Conservation (phyloP, 2,329 filamentous ascomycete genomes). For the Aspergillus neoniger region DNA sequence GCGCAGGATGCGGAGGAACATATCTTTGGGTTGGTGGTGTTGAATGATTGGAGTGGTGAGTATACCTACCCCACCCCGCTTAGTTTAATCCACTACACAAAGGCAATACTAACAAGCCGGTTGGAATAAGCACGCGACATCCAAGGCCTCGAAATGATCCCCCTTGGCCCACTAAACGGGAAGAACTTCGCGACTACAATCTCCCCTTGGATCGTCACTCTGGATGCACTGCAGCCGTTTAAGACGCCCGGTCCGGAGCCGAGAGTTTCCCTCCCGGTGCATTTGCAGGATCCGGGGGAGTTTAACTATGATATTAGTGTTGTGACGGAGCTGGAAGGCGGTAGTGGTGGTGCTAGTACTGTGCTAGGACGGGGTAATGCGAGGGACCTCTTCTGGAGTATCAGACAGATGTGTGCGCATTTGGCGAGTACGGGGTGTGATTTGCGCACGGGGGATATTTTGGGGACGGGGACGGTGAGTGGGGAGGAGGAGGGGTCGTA, state of each 20-base stretch:
- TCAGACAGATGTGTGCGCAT: conserved; percentile 34
- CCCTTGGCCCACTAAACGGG: conserved; percentile 62
- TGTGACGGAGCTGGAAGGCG: conserved; percentile 20
- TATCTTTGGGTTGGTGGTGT: conserved; percentile 63
- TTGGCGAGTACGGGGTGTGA: conserved; percentile 31
- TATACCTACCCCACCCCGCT: background rate
- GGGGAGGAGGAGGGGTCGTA: conserved; percentile 23
- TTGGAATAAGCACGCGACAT: conserved; percentile 49
- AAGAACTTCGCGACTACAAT: conserved; percentile 64
- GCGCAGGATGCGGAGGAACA: conserved; percentile 57
- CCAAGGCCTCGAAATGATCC: conserved; percentile 62
- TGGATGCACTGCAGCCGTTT: conserved; percentile 56
- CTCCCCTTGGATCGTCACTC: conserved; percentile 63
- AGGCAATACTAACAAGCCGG: background rate
- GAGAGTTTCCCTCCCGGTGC: conserved; percentile 15
- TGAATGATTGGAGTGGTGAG: conserved; percentile 60
- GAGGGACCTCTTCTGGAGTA: conserved; percentile 31
- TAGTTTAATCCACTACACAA: background rate
- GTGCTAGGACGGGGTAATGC: conserved; percentile 21
- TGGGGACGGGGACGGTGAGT: conserved; percentile 37
- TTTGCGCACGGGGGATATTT: conserved; percentile 33
- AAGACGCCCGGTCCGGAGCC: conserved; percentile 20
- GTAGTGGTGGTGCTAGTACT: background rate
- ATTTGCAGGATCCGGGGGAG: conserved; percentile 21
- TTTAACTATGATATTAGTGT: conserved; percentile 28